Evolutionary conservation across 176 grass and related monocot genomes (phyloP).

Genomic region (Oryza meridionalis): DNA sequence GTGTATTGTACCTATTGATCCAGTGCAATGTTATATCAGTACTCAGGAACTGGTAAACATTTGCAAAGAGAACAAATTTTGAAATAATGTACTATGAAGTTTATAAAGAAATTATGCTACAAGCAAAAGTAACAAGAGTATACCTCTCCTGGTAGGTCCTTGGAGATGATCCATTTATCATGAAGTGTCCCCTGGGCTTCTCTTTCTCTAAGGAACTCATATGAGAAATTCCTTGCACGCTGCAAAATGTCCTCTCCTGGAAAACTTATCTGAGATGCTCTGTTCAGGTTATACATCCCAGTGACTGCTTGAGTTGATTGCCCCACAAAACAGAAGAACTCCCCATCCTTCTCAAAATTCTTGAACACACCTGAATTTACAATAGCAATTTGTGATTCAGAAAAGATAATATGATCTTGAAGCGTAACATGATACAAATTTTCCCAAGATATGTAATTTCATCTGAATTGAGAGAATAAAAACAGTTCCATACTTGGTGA

Average conservation of each 20-base stretch:
- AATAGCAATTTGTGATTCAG: neutral
- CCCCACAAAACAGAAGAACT: constrained; percentile 86
- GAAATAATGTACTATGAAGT: neutral
- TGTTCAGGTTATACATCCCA: constrained; percentile 93
- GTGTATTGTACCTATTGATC: constrained; percentile 71
- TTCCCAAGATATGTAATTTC: neutral
- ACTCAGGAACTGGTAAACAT: constrained; percentile 1
- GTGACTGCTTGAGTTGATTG: constrained; percentile 92
- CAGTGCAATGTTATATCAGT: neutral
- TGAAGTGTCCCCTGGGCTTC: constrained; percentile 39
- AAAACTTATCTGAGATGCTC: constrained; percentile 61
- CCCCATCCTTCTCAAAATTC: constrained; percentile 85
- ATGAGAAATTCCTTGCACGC: constrained; percentile 51
- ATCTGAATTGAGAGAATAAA: neutral
- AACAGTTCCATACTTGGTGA: constrained; percentile 52
- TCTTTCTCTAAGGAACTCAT: constrained; percentile 53
- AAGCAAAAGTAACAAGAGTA: constrained; percentile 4
- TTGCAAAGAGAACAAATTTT: neutral
- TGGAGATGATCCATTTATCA: constrained; percentile 80
- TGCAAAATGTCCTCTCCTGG: constrained; percentile 58
- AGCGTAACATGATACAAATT: neutral
- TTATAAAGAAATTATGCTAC: neutral
- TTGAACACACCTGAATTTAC: constrained; percentile 65
- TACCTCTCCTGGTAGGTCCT: constrained; percentile 77
- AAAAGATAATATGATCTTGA: neutral